phyloP scores from a whole-genome alignment of 306 rosid species.

The Fagus sylvatica region DNA sequence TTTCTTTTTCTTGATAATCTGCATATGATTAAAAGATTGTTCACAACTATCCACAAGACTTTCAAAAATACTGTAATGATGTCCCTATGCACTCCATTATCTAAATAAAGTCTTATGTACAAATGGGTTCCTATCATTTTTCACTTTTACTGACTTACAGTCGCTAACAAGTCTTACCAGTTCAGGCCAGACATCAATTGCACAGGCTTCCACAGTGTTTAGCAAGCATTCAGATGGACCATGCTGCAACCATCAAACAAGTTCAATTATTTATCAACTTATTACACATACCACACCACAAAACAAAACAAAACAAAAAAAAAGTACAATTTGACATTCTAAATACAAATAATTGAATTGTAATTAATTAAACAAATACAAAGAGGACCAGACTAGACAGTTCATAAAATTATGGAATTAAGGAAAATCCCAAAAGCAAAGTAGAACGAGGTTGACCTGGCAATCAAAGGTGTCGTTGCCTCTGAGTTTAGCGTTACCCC shows the following conservation, averaged over 20 bases:
- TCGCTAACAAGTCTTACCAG: slow-evolving; percentile 46
- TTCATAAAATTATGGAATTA: neutral
- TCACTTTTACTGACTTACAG: neutral
- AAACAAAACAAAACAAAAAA: neutral
- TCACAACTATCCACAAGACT: neutral
- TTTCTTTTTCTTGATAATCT: neutral
- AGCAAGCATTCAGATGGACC: slow-evolving; percentile 80
- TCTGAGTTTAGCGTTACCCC: slow-evolving; percentile 75
- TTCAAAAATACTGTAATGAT: neutral
- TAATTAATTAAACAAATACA: too few species aligned
- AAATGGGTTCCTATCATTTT: neutral
- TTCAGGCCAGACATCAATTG: slow-evolving; percentile 72
- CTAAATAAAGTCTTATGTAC: neutral
- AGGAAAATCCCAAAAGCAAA: neutral
- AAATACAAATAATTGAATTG: neutral
- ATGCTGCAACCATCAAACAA: slow-evolving; percentile 58
- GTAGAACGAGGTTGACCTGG: slow-evolving; percentile 47
- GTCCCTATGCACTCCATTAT: neutral
- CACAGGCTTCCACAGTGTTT: slow-evolving; percentile 86
- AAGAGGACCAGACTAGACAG: too few species aligned
- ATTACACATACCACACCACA: too few species aligned
- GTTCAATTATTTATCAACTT: neutral
- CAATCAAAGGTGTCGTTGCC: slow-evolving; percentile 58
- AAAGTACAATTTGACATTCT: neutral
- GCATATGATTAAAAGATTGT: too few species aligned